Conservation (phyloP, 495 filamentous ascomycete species). For the Aspergillus wentii region DNA sequence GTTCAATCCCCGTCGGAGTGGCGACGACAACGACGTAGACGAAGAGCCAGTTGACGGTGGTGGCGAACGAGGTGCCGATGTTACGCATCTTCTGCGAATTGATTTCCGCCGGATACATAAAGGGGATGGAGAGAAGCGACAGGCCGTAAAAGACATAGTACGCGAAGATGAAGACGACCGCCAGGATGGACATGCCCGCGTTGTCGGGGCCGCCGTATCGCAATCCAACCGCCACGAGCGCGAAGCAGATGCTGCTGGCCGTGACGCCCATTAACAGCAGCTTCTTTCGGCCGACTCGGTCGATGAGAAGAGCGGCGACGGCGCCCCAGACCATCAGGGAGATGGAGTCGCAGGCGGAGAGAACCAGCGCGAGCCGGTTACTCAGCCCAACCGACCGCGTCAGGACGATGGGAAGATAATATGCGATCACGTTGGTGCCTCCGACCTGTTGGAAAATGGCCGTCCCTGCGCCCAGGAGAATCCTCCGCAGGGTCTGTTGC, state of each 20-base stretch:
- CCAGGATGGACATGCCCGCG: constrained; percentile 9
- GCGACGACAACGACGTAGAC: constrained; percentile 26
- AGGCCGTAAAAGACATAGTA: constrained; percentile 20
- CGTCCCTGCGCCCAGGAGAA: constrained; percentile 18
- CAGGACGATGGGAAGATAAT: constrained; percentile 9
- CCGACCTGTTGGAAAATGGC: constrained; percentile 34
- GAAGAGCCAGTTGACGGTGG: constrained; percentile 18
- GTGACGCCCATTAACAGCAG: constrained; percentile 9
- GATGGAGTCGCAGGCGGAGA: constrained; percentile 13
- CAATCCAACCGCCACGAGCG: constrained; percentile 12
- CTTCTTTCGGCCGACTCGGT: constrained; percentile 5
- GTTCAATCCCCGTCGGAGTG: constrained; percentile 25
- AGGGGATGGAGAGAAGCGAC: constrained; percentile 20
- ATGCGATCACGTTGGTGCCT: constrained; percentile 25
- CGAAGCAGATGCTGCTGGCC: constrained; percentile 11
- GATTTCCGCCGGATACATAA: constrained; percentile 29
- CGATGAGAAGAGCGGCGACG: constrained; percentile 9
- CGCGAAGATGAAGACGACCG: constrained; percentile 22
- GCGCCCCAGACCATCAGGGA: constrained; percentile 14
- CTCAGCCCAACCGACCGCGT: not conserved
- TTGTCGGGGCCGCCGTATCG: constrained; percentile 12
- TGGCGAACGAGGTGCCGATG: constrained; percentile 16
- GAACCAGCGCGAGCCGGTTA: not conserved
- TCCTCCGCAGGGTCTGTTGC: constrained; percentile 3
- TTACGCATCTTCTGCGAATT: constrained; percentile 23